Base-by-base conservation (phyloP, 2,329 filamentous ascomycete species). In the Cryphonectria naterciae region DNA sequence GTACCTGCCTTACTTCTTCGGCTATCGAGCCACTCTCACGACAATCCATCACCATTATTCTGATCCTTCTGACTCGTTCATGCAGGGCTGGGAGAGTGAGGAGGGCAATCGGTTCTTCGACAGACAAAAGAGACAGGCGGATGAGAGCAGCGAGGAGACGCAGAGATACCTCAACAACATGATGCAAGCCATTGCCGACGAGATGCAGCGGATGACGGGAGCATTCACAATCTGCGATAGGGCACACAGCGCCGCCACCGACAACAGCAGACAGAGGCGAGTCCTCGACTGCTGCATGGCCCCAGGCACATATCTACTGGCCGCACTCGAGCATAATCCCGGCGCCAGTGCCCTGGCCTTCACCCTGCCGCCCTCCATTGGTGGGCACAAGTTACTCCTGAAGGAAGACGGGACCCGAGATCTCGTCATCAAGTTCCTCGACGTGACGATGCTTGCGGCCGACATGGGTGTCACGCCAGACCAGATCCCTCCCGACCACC, bases 391-490 rank as follows among this genome's bases (percentile, higher is more conserved):
- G 19, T 70, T 84, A 0, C 71, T 80, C 15, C 17, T n/a, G 5
- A 4, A 7, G 7, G 17, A 22, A 22, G 56, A 37, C 2, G 43
- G 61, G 3, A 41, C 69, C 7, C 15, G 19, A 15, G 56, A 17
- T 19, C 65, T 80, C n/a, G 58, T 71, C 1, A 65, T 77, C 22
- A 66, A 71, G 0, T 78, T 77, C 60, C 70, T 83, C 2, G 87
- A 89, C 74, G 77, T 88, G 67, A 88, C 84, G 0, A 85, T 88
- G 82, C 79, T 88, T 0, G 83, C 82, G 4, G 78, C 74, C 0
- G 86, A 88, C 52, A 84, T 87, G 79, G 83, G 83, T 2, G 22
- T 73, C 39, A 4, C 70, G 0, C 28, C 65, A 10, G 60, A 25
- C n/a, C 71, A 77, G 1, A 76, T 84, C 4, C 81, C 82, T 0